These are phyloP conservation scores for Bassia scoparia DNA, from an alignment of 148 eudicot genomes.

Conservation along the genomic window DNA sequence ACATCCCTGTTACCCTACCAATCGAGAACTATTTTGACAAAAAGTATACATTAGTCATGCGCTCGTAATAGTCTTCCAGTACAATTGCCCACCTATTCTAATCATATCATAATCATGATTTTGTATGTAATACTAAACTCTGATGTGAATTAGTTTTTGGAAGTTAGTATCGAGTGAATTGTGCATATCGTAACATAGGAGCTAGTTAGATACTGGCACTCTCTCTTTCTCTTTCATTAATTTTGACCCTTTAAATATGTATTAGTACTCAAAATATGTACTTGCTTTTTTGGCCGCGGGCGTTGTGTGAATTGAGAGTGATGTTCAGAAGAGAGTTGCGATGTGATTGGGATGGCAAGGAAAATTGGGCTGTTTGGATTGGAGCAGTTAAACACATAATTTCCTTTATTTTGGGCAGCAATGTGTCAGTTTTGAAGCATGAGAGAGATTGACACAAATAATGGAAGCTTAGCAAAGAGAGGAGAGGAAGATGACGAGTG, in stretches of 20 bases:
- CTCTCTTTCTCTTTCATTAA: slow-evolving; percentile 1
- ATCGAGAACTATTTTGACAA: slow-evolving; percentile 25
- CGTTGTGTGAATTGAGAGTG: no score
- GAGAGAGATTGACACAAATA: no score
- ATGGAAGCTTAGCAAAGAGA: no score
- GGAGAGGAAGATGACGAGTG: no score
- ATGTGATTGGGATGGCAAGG: no score
- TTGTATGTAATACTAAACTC: slow-evolving; percentile 23
- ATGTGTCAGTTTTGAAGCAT: no score
- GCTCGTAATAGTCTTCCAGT: slow-evolving; percentile 12
- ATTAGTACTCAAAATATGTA: not conserved
- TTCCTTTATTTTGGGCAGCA: no score
- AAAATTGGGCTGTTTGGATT: no score
- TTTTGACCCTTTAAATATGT: not conserved
- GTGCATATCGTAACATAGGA: slow-evolving; percentile 29
- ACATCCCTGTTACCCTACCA: slow-evolving; percentile 25
- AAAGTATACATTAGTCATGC: slow-evolving; percentile 25
- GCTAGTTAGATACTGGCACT: not conserved
- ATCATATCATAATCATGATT: slow-evolving; percentile 5
- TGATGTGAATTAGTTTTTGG: slow-evolving; percentile 18
- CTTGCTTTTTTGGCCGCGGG: not conserved
- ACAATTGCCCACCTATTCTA: slow-evolving; percentile 1
- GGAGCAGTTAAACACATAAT: no score
- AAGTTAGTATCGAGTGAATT: slow-evolving; percentile 24
- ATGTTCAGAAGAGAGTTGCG: no score